Percentiles rank a stretch among this genome's conserved stretches.
Conservation (phyloP, 176 grass and related monocot genomes). For the Poa annua region DNA sequence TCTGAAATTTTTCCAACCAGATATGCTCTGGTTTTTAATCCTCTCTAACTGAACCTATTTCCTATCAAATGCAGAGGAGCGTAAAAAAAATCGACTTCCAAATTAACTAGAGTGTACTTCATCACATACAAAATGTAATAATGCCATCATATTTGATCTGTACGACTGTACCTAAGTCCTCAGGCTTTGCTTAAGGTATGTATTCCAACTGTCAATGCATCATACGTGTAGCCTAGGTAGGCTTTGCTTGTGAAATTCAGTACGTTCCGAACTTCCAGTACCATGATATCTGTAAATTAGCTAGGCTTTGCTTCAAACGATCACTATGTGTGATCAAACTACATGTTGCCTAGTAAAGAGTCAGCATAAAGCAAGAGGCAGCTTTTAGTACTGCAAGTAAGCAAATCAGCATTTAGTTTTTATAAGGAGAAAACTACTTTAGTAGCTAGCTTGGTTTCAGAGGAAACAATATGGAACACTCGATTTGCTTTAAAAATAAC, state of each 20-base stretch:
- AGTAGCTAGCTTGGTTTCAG: constrained; percentile 34
- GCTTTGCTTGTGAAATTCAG: not conserved
- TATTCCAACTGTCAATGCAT: not conserved
- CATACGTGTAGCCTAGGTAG: not conserved
- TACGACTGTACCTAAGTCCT: not conserved
- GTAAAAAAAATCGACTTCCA: not conserved
- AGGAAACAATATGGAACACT: constrained; percentile 23
- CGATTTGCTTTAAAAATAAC: constrained; percentile 41
- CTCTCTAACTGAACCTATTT: too few relatives aligned
- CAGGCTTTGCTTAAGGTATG: not conserved
- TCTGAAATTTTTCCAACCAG: not conserved
- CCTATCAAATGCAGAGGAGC: not conserved
- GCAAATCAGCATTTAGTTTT: not conserved
- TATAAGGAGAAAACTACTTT: not conserved
- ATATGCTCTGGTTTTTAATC: too few relatives aligned
- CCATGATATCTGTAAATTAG: not conserved
- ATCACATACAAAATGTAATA: not conserved
- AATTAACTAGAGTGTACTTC: not conserved
- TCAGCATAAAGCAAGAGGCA: constrained; percentile 31
- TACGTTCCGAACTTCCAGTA: not conserved
- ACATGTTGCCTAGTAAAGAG: not conserved
- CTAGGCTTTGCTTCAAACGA: constrained; percentile 20
- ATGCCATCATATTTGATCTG: not conserved
- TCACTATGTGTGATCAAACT: not conserved
- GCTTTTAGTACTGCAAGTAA: constrained; percentile 49